Evolutionary conservation across 2,329 filamentous ascomycete genomes (phyloP), one percentile per base, ranked within the genome.

Genomic region (Bisporella sp.): DNA sequence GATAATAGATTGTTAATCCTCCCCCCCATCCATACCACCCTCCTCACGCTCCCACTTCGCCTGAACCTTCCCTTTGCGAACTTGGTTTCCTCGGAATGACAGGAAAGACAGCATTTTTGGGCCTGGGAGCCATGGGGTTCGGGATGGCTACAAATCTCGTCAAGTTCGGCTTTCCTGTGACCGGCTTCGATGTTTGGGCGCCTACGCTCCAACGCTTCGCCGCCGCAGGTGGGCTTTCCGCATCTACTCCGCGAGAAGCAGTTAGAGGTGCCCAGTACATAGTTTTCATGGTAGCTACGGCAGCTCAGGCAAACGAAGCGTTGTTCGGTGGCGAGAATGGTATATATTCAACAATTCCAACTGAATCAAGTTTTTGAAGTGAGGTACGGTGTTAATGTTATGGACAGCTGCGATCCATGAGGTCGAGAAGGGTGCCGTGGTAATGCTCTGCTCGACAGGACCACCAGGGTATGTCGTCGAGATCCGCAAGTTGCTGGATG

Each of bases 51-150:
- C 21, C 21, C 21, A 21, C 21, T 21, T 21, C 21, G 21, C 21
- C 21, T 21, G 21, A 21, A 21, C 21, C 21, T 21, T 21, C 21
- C 21, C 21, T 21, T 21, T 21, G 21, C 21, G 21, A 21, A 21
- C 21, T 3, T 21, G 21, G 21, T 21, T 21, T 21, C 21, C 21
- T 21, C 21, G 21, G 21, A 21, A 45, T 45, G 43, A 29, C 43
- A 45, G 43, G 8, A 9, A 33, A 45, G 33, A 33, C 47, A 32
- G 57, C 57, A 43, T 61, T 60, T 45, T 50, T 60, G 2, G 86
- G 86, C 72, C 82, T 90, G 3, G 86, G 86, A 50, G 85, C 85
- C 68, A 89, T 89, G 86, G 86, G 86, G 63, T 86, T 88, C 65
- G 86, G 86, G 64, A 89, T 90, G 85, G 86, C 86, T 56, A 86